Evolutionary conservation across 176 grass and related monocot genomes (phyloP), one percentile per base, ranked within the genome.

Genomic region (Triticum turgidum): DNA sequence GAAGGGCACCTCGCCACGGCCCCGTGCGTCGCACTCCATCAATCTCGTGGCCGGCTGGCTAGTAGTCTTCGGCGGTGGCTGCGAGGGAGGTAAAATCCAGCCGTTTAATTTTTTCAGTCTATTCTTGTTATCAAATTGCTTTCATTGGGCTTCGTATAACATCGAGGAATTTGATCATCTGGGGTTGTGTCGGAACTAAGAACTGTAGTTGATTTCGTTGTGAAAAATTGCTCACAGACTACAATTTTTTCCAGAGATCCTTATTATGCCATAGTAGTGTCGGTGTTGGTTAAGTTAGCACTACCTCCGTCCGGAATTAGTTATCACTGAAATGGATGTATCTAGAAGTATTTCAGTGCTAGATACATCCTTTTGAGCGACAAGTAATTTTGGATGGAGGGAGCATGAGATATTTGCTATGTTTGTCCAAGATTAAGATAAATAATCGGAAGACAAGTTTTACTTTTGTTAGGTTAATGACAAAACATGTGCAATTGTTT

Each of bases 11-110:
- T 91, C 85, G 73, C 93, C 96, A 6, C 81, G 81, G 38, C 93
- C 93, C 4, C 86, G 93, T 39, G 96, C 93, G 65, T 98, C 96
- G 54, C 96, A 96, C 88, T 98, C 96, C 21, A 87, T 98, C n/a
- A 96, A 92, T 82, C 89, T 98, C 27, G 88, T 96, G 69, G 84
- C 90, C 29, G 93, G 88, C 24, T 98, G 96, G 93, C 91, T 98
- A 38, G 79, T 96, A 80, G 86, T 98, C 82, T 94, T 98, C 59
- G 96, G 96, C 27, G 93, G 93, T 35, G 96, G 93, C 72, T 94
- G 84, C 47, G 91, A 98, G 90, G 93, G 96, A 98, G 96, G 96
- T 96, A 68, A 80, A 64, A 59, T 3, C 42, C 70, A 37, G 49
- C 84, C 68, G 33, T 44, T 52, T 29, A 56, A 11, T 37, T 15